Evolutionary conservation across 148 eudicot genomes (phyloP).

Genomic region (Diospyros lotus): DNA sequence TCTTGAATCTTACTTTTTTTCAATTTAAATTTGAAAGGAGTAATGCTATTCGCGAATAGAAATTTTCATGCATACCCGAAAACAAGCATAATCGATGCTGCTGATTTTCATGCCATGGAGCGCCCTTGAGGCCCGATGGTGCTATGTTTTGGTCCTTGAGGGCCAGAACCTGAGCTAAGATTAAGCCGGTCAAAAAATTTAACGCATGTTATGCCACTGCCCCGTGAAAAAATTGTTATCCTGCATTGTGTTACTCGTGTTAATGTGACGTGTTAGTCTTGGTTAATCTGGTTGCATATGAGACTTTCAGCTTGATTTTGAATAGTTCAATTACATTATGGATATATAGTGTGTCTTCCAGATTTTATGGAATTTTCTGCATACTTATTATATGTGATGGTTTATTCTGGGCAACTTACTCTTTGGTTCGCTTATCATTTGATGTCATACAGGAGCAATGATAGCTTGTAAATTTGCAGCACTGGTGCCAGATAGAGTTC

Average conservation of each 20-base stretch:
- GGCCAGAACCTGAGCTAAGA: no score
- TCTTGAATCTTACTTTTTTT: not conserved
- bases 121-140: no score
- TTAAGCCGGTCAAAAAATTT: no score
- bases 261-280: no score
- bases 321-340: not conserved
- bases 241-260: no score
- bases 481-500: conserved; percentile 72
- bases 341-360: conserved; percentile 1
- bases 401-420: not conserved
- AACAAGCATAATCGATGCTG: no score
- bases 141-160: no score
- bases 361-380: not conserved
- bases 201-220: no score
- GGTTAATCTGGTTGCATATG: not conserved
- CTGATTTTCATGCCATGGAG: no score
- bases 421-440: conserved; percentile 3
- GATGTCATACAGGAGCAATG: conserved; percentile 72
- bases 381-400: not conserved
- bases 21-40: not conserved
- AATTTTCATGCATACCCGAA: no score
- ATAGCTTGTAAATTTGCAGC: conserved; percentile 88
- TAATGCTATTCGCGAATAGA: not conserved
- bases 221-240: no score
- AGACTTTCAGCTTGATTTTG: not conserved